Base-by-base conservation (phyloP, 225 moss, liverwort and hornwort species). In the Ulota crispa region DNA sequence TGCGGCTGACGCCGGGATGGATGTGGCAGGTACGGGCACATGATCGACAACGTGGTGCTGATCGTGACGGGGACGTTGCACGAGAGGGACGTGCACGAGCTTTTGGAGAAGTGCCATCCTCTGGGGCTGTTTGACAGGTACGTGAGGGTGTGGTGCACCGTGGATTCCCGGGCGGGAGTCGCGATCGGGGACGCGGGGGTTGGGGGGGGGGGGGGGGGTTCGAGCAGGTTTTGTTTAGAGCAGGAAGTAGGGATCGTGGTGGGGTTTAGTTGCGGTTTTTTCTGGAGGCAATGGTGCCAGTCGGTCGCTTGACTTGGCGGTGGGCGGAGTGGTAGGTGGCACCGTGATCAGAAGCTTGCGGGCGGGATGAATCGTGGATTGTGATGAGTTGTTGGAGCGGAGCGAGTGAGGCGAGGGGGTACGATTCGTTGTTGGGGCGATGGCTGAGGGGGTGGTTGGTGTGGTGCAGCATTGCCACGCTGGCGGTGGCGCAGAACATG, bases 71-170 rank as follows among this genome's bases (percentile, higher is more conserved):
- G 99, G 65, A 99, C 99, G 60, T 83, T 99, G 57, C 99, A 96
- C 81, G 99, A 99, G 80, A 88, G 99, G 60, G 98, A 98, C 69
- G 96, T 99, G 16, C 93, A 96, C 62, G 99, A 99, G 83, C 90
- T 99, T 84, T 87, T 99, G 62, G 96, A 96, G 88, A 99, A 96
- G 81, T 99, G 99, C 77, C 99, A 99, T 93, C 99, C 99, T 79
- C 80, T 99, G 37, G 99, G 99, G 54, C 90, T 99, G 96, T 99
- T 99, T 86, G 99, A 96, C 92, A 96, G 98, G 98, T 95, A 86
- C 73, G 31, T 64, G 4, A 9, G 15, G 39, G 24, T 31, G 26
- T 19, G 7, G 37, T 73, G 66, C 72, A 0, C 32, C 42, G 50
- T 77, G 20, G 32, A 66, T 68, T 8, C 4, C 8, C 26, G 72